Base-by-base conservation (phyloP, 331 rosid species). In the Rosa hybrid region DNA sequence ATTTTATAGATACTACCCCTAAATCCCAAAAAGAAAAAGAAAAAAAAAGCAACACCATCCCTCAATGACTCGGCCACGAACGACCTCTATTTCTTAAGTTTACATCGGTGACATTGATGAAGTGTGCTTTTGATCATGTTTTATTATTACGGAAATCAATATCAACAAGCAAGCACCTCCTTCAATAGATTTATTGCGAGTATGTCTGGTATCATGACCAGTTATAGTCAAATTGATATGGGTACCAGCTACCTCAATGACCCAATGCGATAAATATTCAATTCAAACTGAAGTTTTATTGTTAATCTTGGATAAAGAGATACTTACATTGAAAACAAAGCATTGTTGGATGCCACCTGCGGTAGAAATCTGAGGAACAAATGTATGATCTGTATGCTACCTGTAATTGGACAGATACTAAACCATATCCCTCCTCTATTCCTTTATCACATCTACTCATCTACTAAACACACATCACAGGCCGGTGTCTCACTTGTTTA, bases 401-500 rank as follows among this genome's bases (percentile, higher is more conserved):
- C 72, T 77, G 30, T 48, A 46, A 30, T 49, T 30, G 16, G 49
- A 48, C 48, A 20, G 25, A 62, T 2, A 10, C 49, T 18, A 46
- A 27, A 63, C 8, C 79, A 16, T 30, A 44, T 76, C 46, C 51
- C 57, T n/a, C 69, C 45, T 12, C 71, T 62, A 5, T 67, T 59
- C 20, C 59, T 44, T 76, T 44, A 14, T 76, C 80, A 6, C 80
- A 46, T 11, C 60, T 30, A 11, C 25, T 25, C 25, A 8, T 18
- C 48, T 17, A 23, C 17, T 59, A 30, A 45, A 44, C 17, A 23
- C 42, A 8, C n/a, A 45, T 59, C 44, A 80, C 34, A 67, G 68
- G 81, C 6, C 65, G 74, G 85, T 78, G 87, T 39, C 74, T 75
- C 72, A 93, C 77, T 83, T 85, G 81, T 75, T 90, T 88, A 59